A percentile compares a stretch with the other conserved stretches of the same genome.
These are phyloP conservation scores for Aspergillus puulaauensis DNA, from an alignment of 2,329 filamentous ascomycete genomes.

Conservation along the genomic window DNA sequence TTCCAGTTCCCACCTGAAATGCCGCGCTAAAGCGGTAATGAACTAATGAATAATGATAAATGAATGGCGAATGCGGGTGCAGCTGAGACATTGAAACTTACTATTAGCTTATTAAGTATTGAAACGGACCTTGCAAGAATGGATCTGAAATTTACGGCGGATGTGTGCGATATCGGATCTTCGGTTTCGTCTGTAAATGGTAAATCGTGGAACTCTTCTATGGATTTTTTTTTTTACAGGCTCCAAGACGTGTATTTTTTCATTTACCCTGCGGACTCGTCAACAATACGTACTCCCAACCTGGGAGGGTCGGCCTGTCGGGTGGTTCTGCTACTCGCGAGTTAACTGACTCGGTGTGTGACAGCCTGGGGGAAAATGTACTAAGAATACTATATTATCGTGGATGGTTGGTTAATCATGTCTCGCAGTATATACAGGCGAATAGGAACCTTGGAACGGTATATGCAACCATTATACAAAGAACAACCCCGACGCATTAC, in stretches of 20 bases:
- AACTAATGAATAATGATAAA: background rate
- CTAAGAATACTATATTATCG: background rate
- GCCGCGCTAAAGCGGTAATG: background rate
- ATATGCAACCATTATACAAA: constrained; percentile 20
- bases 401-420: background rate
- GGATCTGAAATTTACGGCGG: background rate
- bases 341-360: background rate
- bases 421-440: constrained; percentile 3
- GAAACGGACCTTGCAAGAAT: background rate
- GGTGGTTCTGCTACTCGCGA: background rate
- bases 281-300: background rate
- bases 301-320: too few relatives aligned
- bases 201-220: background rate
- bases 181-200: background rate
- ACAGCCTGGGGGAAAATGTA: background rate
- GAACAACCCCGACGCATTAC: constrained; percentile 6
- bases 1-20: constrained; percentile 4
- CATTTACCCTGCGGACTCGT: background rate
- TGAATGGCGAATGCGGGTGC: background rate
- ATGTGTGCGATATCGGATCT: constrained; percentile 24
- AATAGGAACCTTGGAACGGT: background rate
- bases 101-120: too few relatives aligned
- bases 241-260: background rate
- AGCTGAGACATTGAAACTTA: background rate
- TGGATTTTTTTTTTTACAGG: background rate